Percentiles rank a stretch among this genome's conserved stretches.
These are phyloP conservation scores for Cercospora citrullina DNA, from an alignment of 2,329 filamentous ascomycete species.

Conservation along the genomic window DNA sequence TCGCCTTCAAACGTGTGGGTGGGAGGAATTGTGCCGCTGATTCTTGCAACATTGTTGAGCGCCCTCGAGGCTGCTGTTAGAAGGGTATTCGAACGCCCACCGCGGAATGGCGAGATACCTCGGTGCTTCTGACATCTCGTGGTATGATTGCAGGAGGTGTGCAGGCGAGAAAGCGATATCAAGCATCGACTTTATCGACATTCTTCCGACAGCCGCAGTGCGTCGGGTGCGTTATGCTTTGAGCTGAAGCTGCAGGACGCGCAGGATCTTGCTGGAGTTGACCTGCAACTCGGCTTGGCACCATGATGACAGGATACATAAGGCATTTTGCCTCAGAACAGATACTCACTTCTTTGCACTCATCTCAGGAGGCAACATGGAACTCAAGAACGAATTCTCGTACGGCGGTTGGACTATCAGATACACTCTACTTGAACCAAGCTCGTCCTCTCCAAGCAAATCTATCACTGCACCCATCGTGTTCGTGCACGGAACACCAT, in stretches of 20 bases:
- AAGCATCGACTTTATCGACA: not conserved
- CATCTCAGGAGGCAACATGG: conserved; percentile 1
- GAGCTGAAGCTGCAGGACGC: not conserved
- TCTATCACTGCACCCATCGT: conserved; percentile 39
- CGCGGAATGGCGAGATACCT: not conserved
- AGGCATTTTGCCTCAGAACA: not conserved
- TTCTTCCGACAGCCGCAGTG: not conserved
- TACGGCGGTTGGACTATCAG: conserved; percentile 25
- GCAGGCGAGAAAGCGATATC: not conserved
- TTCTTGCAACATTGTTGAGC: not conserved
- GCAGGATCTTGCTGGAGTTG: not conserved
- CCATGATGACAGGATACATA: not conserved
- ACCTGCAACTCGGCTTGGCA: conserved; percentile 12
- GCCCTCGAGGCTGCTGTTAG: not conserved
- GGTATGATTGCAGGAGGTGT: too few relatives aligned
- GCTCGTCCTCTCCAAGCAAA: conserved; percentile 37
- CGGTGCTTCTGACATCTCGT: not conserved
- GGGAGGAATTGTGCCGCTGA: not conserved
- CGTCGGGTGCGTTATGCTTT: not conserved
- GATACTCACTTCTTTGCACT: not conserved
- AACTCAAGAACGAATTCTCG: conserved; percentile 17
- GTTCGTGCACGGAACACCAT: conserved; percentile 52
- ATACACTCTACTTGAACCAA: conserved; percentile 26
- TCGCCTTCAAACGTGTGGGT: not conserved
- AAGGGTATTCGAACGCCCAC: not conserved